phyloP scores from a whole-genome alignment of 208 protist species.

The Leishmania guyanensis region DNA sequence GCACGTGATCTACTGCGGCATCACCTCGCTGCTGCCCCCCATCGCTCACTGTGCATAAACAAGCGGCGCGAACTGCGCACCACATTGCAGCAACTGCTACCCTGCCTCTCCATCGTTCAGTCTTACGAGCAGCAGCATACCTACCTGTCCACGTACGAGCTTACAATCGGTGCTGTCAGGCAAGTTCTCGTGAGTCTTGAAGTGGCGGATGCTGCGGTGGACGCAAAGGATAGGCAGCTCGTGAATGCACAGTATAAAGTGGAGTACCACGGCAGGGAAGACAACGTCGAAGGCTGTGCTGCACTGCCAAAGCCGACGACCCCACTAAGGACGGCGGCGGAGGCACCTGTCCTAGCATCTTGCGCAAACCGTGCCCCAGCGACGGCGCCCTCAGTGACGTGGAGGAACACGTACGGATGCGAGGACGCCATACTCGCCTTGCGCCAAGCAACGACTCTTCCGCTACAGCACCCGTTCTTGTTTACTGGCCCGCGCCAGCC shows the following conservation, averaged over 20 bases:
- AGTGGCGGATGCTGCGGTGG: background rate
- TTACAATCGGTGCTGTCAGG: constrained; percentile 9
- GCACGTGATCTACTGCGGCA: constrained; percentile 23
- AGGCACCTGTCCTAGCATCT: background rate
- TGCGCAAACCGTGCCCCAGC: background rate
- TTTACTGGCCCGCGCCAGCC: constrained; percentile 94
- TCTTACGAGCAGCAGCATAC: constrained; percentile 30
- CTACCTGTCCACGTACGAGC: constrained; percentile 16
- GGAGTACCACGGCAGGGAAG: background rate
- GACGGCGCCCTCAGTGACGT: constrained; percentile 1
- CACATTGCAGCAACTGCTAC: constrained; percentile 28
- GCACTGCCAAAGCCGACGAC: background rate
- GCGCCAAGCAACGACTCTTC: constrained; percentile 97
- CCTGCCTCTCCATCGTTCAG: constrained; percentile 42
- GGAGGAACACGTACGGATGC: constrained; percentile 92
- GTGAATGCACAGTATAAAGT: background rate
- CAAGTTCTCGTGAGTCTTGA: constrained; percentile 18
- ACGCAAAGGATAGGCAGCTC: background rate
- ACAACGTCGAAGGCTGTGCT: background rate
- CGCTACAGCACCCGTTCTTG: constrained; percentile 95
- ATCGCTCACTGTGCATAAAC: constrained; percentile 1
- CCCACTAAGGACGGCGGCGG: background rate
- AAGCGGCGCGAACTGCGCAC: constrained; percentile 15
- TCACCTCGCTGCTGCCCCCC: constrained; percentile 7
- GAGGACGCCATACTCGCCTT: constrained; percentile 95